phyloP scores from a whole-genome alignment of 129 eudicot genomes.

The Glebionis coronaria region DNA sequence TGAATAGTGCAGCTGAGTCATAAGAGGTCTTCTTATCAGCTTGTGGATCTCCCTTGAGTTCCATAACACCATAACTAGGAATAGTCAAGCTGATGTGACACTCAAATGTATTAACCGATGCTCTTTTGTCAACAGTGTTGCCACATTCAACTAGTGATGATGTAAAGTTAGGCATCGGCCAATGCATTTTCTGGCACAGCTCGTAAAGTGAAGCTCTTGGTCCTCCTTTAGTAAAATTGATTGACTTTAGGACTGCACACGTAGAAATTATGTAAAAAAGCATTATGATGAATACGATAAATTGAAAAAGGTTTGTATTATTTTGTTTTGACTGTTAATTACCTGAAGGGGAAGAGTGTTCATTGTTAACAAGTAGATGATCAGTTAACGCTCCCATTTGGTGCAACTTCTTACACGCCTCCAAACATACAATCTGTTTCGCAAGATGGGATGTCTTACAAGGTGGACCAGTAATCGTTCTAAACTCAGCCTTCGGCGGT shows the following conservation, averaged over 20 bases:
- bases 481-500: conserved; percentile 61
- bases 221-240: conserved; percentile 67
- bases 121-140: conserved; percentile 45
- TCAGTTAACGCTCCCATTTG: conserved; percentile 55
- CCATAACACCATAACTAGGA: conserved; percentile 50
- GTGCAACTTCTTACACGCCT: conserved; percentile 71
- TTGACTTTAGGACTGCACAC: conserved; percentile 59
- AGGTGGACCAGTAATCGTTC: conserved; percentile 44
- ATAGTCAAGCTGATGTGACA: conserved; percentile 53
- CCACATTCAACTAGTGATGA: conserved; percentile 42
- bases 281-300: conserved; percentile 9
- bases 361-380: conserved; percentile 49
- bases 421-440: conserved; percentile 69
- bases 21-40: conserved; percentile 81
- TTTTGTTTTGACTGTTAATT: conserved; percentile 15
- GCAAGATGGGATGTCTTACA: conserved; percentile 33
- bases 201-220: conserved; percentile 64
- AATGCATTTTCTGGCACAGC: conserved; percentile 64
- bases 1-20: conserved; percentile 71
- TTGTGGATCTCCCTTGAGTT: conserved; percentile 50
- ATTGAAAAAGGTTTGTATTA: conserved; percentile 20
- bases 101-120: conserved; percentile 48
- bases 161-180: conserved; percentile 75
- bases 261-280: conserved; percentile 4
- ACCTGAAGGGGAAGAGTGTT: conserved; percentile 23